Evolutionary conservation across 163 green algal species (phyloP), one percentile per base, ranked within the genome.

Genomic region (Prototheca stagnorum): DNA sequence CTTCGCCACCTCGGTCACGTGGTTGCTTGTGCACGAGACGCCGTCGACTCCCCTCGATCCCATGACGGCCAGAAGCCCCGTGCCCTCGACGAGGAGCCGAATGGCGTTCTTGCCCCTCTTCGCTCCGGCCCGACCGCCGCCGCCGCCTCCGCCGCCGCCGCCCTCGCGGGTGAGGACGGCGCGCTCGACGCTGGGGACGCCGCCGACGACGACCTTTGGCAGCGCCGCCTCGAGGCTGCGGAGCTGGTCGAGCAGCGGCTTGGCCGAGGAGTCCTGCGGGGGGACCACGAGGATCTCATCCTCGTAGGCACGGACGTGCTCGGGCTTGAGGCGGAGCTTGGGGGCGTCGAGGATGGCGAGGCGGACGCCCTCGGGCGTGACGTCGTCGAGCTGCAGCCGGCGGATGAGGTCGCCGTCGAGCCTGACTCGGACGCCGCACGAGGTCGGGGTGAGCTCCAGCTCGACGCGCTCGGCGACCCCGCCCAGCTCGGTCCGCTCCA

Each of bases 401-500:
- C 17, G 14, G 5, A 62, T 60, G 37, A n/a, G 26, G 14, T 59
- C 35, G 21, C 58, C 25, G 47, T 67, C 53, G 27, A 67, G 42
- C 11, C n/a, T 19, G 1, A 68, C 46, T 44, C 26, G 27, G 16
- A 64, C 49, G 19, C 47, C 28, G n/a, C 39, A 45, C 17, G 24
- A n/a, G 14, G 2, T 47, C 20, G 57, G 35, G 8, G 22, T 24
- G 9, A 82, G 40, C 19, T 84, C 64, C 6, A 60, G 56, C 20
- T 67, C 57, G 42, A 86, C 76, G 42, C 44, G 44, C 29, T 65
- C 19, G 17, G 64, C 51, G 46, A 91, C 75, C 61, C 92, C 67
- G 2, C 80, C 82, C 48, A 98, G 81, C 20, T 57, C 77, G 3
- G 88, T 96, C 43, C 74, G 73, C 72, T 97, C 87, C 24, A 97